These are phyloP conservation scores for Solanum gandarillasii DNA, from an alignment of 257 asterid genomes.

Conservation along the genomic window DNA sequence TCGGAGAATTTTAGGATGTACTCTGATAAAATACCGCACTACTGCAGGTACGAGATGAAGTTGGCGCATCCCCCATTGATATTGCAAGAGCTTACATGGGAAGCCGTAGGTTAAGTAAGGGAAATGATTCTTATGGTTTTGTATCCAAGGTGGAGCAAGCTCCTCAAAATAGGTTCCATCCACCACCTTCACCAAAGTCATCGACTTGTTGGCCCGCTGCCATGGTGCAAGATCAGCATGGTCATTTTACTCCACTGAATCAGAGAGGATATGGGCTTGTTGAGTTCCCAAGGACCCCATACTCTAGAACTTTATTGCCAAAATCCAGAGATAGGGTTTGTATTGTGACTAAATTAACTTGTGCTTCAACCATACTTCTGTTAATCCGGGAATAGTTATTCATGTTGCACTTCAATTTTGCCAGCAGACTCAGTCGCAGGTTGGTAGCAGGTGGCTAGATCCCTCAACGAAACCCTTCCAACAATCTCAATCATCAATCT, in stretches of 20 bases:
- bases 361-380: not conserved
- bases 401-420: conserved; percentile 10
- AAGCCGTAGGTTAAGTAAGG: conserved; percentile 45
- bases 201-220: conserved; percentile 83
- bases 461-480: conserved; percentile 36
- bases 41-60: conserved; percentile 51
- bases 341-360: not conserved
- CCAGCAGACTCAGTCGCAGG: conserved; percentile 32
- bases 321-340: conserved; percentile 64
- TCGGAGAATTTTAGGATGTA: not conserved
- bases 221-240: conserved; percentile 41
- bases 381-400: conserved; percentile 1
- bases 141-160: conserved; percentile 25
- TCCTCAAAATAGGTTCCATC: conserved; percentile 36
- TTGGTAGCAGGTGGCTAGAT: conserved; percentile 31
- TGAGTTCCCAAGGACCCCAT: conserved; percentile 83
- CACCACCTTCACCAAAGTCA: conserved; percentile 51
- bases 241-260: conserved; percentile 51
- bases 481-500: conserved; percentile 37
- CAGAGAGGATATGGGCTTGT: conserved; percentile 52
- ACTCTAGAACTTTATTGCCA: conserved; percentile 52
- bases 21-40: not conserved
- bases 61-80: conserved; percentile 76
- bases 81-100: conserved; percentile 95
- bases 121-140: conserved; percentile 20